These are phyloP conservation scores for Myxozyma lipomycoides DNA, from an alignment of 805 yeast species.

Conservation along the genomic window DNA sequence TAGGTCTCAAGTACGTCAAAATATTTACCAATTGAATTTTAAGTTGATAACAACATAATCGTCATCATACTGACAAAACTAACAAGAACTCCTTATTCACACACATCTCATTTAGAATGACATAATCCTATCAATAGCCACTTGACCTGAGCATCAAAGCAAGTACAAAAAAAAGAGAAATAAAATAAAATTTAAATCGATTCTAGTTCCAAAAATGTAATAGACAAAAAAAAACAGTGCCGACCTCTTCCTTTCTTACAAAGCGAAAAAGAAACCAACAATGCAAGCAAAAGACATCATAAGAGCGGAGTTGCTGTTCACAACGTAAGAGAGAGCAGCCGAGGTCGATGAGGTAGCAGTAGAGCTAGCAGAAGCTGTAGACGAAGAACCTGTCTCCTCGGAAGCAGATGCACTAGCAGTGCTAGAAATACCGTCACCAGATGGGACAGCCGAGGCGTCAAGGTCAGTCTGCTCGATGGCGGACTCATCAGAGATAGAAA, in stretches of 20 bases:
- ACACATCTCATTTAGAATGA: too few relatives aligned
- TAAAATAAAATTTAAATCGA: too few relatives aligned
- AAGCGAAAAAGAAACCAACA: not conserved
- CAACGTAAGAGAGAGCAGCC: not conserved
- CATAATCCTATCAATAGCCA: too few relatives aligned
- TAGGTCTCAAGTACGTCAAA: too few relatives aligned
- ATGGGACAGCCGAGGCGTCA: conserved; percentile 5
- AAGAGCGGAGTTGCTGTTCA: not conserved
- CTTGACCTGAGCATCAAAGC: too few relatives aligned
- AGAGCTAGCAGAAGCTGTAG: conserved; percentile 7
- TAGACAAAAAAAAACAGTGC: too few relatives aligned
- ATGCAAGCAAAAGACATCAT: conserved; percentile 1
- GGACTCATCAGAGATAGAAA: conserved; percentile 14
- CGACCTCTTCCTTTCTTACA: too few relatives aligned
- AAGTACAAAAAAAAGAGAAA: too few relatives aligned
- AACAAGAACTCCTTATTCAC: too few relatives aligned
- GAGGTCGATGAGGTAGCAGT: conserved; percentile 3
- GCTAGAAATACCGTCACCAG: not conserved
- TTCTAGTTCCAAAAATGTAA: not conserved
- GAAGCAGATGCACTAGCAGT: conserved; percentile 14
- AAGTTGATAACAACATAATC: too few relatives aligned
- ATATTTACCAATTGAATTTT: too few relatives aligned
- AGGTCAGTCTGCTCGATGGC: conserved; percentile 26
- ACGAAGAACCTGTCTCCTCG: conserved; percentile 6
- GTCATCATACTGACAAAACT: too few relatives aligned